Conservation (phyloP, 345 rosid species). For the Psidium friedrichsthalianum region DNA sequence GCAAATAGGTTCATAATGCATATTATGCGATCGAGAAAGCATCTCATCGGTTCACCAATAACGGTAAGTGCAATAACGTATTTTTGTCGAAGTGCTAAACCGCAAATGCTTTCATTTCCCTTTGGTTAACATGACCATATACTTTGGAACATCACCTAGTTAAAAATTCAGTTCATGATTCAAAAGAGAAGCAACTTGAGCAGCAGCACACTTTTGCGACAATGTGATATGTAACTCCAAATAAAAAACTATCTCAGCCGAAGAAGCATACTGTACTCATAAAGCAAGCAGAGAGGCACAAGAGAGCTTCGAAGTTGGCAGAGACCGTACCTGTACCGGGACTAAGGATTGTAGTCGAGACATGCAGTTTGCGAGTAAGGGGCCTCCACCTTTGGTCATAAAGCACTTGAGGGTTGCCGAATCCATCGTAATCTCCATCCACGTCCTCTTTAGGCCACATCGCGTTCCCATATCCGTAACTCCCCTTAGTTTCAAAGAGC, state of each 20-base stretch:
- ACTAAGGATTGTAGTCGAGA: constrained; percentile 8
- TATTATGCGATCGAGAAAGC: not conserved
- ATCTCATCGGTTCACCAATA: not conserved
- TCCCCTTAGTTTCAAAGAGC: constrained; percentile 19
- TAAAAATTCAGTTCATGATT: not conserved
- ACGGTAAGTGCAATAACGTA: not conserved
- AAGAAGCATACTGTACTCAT: not conserved
- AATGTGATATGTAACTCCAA: not conserved
- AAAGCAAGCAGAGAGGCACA: not conserved
- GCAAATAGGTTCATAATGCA: not conserved
- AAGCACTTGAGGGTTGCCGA: constrained; percentile 6
- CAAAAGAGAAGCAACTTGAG: not conserved
- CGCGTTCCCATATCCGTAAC: constrained; percentile 17
- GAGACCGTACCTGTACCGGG: constrained; percentile 7
- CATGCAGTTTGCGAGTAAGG: constrained; percentile 11
- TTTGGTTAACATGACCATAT: not conserved
- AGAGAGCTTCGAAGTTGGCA: not conserved
- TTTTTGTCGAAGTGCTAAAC: not conserved
- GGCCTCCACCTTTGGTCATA: constrained; percentile 18
- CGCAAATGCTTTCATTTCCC: not conserved
- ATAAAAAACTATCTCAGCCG: not conserved
- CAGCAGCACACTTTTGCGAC: not conserved
- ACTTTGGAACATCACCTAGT: not conserved
- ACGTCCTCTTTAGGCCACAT: constrained; percentile 10
- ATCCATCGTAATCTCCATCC: not conserved